phyloP scores from a whole-genome alignment of 2,329 filamentous ascomycete genomes.

The Teratosphaeria epicoccoides region DNA sequence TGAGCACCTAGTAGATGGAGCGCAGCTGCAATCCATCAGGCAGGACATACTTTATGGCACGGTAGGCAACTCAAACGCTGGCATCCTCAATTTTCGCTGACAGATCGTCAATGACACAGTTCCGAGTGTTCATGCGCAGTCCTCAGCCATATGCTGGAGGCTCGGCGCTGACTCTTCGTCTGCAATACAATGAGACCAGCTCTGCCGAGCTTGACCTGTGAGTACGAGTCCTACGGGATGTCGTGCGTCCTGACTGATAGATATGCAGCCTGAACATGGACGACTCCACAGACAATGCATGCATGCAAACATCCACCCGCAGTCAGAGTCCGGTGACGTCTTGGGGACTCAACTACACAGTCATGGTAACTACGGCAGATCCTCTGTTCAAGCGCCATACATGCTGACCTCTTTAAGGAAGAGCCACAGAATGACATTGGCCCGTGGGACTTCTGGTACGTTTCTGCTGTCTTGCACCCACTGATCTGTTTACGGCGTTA shows the following conservation, averaged over 20 bases:
- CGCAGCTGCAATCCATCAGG: slow-evolving; percentile 32
- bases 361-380: slow-evolving; percentile 10
- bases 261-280: slow-evolving; percentile 31
- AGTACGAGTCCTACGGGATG: not conserved
- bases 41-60: slow-evolving; percentile 40
- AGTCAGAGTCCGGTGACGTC: slow-evolving; percentile 29
- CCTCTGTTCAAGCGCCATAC: not conserved
- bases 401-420: slow-evolving; percentile 1
- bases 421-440: slow-evolving; percentile 24
- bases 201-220: slow-evolving; percentile 32
- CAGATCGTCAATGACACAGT: slow-evolving; percentile 9
- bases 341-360: slow-evolving; percentile 35
- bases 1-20: slow-evolving; percentile 35
- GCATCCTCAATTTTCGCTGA: not conserved
- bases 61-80: not conserved
- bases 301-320: slow-evolving; percentile 26
- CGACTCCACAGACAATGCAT: slow-evolving; percentile 17
- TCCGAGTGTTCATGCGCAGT: slow-evolving; percentile 34
- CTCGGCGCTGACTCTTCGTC: slow-evolving; percentile 37
- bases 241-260: not conserved
- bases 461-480: too few species aligned
- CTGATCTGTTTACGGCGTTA: too few species aligned
- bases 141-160: slow-evolving; percentile 28
- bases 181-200: slow-evolving; percentile 37
- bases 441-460: too few species aligned